A percentile compares a stretch with the other conserved stretches of the same genome.
phyloP scores from a whole-genome alignment of 352 stramenopile species.

The Thalassiosira mediterranea region DNA sequence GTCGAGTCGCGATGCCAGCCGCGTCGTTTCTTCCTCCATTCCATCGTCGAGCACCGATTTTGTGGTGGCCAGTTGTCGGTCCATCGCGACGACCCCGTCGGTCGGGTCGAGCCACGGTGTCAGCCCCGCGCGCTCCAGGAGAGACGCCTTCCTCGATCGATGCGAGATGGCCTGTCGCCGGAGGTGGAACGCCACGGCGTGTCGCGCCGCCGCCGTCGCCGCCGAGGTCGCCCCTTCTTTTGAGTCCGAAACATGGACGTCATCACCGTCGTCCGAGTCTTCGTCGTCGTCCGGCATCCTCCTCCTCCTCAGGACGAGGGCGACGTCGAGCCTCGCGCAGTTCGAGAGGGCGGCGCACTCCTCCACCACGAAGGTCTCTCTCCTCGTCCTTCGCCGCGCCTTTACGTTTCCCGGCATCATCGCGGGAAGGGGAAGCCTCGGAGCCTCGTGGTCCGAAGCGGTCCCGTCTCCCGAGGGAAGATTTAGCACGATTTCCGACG shows the following conservation, averaged over 20 bases:
- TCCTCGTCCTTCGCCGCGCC: conserved; percentile 5
- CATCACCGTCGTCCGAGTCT: background rate
- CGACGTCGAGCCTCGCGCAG: conserved; percentile 71
- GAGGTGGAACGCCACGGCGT: conserved; percentile 39
- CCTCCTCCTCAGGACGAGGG: conserved; percentile 43
- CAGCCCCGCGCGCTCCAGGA: conserved; percentile 35
- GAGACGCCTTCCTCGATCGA: conserved; percentile 17
- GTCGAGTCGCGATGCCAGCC: conserved; percentile 23
- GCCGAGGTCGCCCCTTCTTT: conserved; percentile 1
- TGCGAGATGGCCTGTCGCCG: conserved; percentile 19
- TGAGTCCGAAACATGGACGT: background rate
- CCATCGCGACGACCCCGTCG: conserved; percentile 10
- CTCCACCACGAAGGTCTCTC: conserved; percentile 35
- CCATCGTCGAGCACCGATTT: background rate
- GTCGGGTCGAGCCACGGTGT: conserved; percentile 46
- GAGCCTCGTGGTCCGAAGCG: background rate
- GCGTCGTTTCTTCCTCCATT: background rate
- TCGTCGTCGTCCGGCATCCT: background rate
- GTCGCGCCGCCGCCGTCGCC: conserved; percentile 20
- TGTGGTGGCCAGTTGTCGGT: background rate
- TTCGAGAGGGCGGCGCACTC: conserved; percentile 75
- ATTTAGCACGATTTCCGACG: conserved; percentile 3
- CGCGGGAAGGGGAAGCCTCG: background rate
- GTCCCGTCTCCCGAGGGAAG: background rate
- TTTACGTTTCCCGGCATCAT: background rate